Evolutionary conservation across 2,329 filamentous ascomycete species (phyloP).

Genomic region (Teratosphaeria gauchensis): DNA sequence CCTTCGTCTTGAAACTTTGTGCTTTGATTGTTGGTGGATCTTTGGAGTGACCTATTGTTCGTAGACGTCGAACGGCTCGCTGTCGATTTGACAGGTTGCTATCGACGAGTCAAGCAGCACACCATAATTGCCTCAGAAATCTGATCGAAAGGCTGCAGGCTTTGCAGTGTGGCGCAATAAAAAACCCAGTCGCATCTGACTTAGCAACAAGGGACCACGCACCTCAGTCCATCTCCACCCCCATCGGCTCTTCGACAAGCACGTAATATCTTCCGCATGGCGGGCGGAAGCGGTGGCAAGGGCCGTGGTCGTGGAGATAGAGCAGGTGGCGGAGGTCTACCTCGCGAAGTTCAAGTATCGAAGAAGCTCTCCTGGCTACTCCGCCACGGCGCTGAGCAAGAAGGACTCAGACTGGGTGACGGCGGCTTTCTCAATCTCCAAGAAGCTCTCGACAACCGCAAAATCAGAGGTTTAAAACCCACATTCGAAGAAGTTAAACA

Average conservation of each 20-base stretch:
- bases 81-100: background rate
- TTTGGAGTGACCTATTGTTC: background rate
- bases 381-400: conserved; percentile 51
- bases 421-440: conserved; percentile 52
- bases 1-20: background rate
- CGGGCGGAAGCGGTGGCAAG: background rate
- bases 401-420: conserved; percentile 48
- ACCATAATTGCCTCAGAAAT: background rate
- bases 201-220: no score
- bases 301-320: background rate
- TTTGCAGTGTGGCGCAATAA: background rate
- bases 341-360: conserved; percentile 23
- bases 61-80: background rate
- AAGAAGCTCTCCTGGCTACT: conserved; percentile 40
- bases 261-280: background rate
- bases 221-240: background rate
- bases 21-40: background rate
- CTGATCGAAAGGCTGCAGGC: background rate
- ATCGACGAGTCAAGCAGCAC: background rate
- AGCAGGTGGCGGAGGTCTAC: conserved; percentile 2
- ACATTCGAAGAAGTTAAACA: conserved; percentile 63
- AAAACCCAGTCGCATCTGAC: background rate
- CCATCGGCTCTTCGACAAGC: no score
- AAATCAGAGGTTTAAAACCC: conserved; percentile 59
- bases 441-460: conserved; percentile 49